phyloP scores from a whole-genome alignment of 345 rosid genomes.

The Microcos paniculata region DNA sequence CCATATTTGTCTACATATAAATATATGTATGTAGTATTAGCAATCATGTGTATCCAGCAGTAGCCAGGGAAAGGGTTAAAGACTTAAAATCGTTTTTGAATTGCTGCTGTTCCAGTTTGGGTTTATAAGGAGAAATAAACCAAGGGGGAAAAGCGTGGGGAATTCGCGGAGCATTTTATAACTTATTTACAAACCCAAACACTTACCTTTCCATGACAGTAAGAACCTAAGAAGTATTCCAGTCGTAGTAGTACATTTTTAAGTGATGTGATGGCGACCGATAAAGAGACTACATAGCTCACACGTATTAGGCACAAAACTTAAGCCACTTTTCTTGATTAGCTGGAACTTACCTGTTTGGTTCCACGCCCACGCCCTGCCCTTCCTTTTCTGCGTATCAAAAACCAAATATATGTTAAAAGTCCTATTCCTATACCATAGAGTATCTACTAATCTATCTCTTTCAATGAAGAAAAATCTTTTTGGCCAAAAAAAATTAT shows the following conservation, averaged over 20 bases:
- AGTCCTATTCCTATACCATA: not conserved
- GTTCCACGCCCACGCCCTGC: not conserved
- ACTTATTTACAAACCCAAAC: not conserved
- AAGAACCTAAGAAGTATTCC: too few relatives aligned
- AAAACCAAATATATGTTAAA: too few relatives aligned
- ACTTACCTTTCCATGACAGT: not conserved
- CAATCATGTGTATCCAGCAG: not conserved
- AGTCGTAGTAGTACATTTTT: too few relatives aligned
- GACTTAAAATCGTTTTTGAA: not conserved
- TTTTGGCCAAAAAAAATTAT: too few relatives aligned
- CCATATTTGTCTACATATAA: slow-evolving; percentile 17
- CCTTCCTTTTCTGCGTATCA: not conserved
- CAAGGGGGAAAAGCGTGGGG: slow-evolving; percentile 31
- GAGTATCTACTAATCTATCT: too few relatives aligned
- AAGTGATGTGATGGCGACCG: slow-evolving; percentile 12
- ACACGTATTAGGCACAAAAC: slow-evolving; percentile 33
- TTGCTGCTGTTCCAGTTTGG: not conserved
- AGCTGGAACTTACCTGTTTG: slow-evolving; percentile 34
- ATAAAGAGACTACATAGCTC: not conserved
- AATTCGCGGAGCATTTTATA: slow-evolving; percentile 26
- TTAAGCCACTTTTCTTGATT: not conserved
- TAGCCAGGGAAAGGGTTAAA: not conserved
- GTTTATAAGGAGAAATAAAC: slow-evolving; percentile 5
- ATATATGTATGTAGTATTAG: not conserved
- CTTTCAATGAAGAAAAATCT: not conserved